Percentiles rank a stretch among this genome's conserved stretches.
Conservation (phyloP, 352 stramenopile genomes). For the Phytopythium ostracodes region DNA sequence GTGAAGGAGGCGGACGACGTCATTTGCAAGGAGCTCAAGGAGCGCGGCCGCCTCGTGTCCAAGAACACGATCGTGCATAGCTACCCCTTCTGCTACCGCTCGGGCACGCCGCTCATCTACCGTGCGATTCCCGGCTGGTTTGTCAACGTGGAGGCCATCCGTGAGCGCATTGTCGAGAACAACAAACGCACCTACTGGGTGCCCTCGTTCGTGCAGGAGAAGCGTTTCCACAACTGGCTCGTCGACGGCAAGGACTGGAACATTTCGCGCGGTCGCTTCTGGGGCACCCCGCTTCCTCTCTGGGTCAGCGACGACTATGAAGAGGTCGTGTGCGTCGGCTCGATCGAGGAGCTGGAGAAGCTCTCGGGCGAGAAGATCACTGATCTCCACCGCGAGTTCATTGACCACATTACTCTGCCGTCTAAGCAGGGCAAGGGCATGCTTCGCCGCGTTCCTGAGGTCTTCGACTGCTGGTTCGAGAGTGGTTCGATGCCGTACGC, state of each 20-base stretch:
- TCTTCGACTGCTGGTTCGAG: slow-evolving; percentile 99
- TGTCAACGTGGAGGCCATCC: slow-evolving; percentile 98
- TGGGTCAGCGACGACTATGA: slow-evolving; percentile 97
- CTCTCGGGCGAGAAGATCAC: slow-evolving; percentile 90
- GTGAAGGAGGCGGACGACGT: slow-evolving; percentile 99
- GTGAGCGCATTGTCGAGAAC: slow-evolving; percentile 92
- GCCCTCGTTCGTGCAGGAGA: slow-evolving; percentile 95
- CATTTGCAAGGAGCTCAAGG: slow-evolving; percentile 96
- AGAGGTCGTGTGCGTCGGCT: slow-evolving; percentile 97
- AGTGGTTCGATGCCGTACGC: slow-evolving; percentile 99
- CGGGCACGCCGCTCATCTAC: slow-evolving; percentile 99
- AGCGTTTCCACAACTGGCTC: slow-evolving; percentile 99
- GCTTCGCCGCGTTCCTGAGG: slow-evolving; percentile 85
- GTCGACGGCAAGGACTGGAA: slow-evolving; percentile 98
- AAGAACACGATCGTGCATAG: slow-evolving; percentile 97
- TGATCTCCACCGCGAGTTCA: slow-evolving; percentile 98
- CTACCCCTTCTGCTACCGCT: slow-evolving; percentile 99
- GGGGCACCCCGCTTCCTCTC: slow-evolving; percentile 98
- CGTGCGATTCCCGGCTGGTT: slow-evolving; percentile 99
- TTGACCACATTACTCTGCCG: slow-evolving; percentile 98
- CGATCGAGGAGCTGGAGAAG: slow-evolving; percentile 95
- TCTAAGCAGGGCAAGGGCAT: slow-evolving; percentile 90
- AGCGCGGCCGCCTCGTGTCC: slow-evolving; percentile 91
- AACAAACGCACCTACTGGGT: slow-evolving; percentile 87
- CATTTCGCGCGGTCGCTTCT: slow-evolving; percentile 98